Evolutionary conservation across 192 early-diverging fungal genomes (phyloP).

Genomic region (Martensiomyces pterosporus): DNA sequence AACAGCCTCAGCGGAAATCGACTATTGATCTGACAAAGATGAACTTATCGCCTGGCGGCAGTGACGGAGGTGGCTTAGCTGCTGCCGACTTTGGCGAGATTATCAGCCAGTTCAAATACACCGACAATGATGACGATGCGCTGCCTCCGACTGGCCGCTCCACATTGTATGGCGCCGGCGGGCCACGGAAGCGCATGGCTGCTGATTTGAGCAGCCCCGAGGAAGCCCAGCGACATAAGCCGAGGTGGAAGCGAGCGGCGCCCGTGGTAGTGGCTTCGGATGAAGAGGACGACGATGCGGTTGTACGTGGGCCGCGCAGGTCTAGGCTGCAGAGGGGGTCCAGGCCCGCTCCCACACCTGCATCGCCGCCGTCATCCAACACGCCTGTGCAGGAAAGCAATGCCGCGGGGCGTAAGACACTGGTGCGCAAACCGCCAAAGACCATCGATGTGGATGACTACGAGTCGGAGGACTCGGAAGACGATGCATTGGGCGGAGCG

Average conservation of each 20-base stretch:
- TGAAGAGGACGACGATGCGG: slow-evolving; percentile 11
- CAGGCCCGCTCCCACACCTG: slow-evolving; percentile 9
- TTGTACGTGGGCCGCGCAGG: slow-evolving; percentile 5
- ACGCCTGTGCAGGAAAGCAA: neutral
- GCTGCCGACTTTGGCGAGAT: slow-evolving; percentile 16
- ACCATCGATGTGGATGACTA: slow-evolving; percentile 11
- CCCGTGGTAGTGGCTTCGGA: slow-evolving; percentile 12
- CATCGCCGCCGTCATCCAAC: slow-evolving; percentile 4
- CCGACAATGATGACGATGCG: neutral
- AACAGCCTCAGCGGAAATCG: neutral
- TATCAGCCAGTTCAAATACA: slow-evolving; percentile 14
- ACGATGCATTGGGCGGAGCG: neutral
- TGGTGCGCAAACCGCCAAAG: slow-evolving; percentile 4
- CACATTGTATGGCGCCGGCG: too few species aligned
- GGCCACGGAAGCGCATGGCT: slow-evolving; percentile 19
- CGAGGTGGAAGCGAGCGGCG: slow-evolving; percentile 13
- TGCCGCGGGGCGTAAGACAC: slow-evolving; percentile 7
- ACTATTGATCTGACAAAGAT: slow-evolving; percentile 12
- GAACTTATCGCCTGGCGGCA: slow-evolving; percentile 2
- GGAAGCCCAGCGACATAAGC: neutral
- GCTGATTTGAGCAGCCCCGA: slow-evolving; percentile 16
- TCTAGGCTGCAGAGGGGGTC: slow-evolving; percentile 31
- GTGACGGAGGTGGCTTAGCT: neutral
- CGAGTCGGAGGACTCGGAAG: slow-evolving; percentile 25
- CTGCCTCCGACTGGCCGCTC: neutral